These are phyloP conservation scores for Thymus mandschuricus DNA, from an alignment of 257 asterid genomes.

Conservation along the genomic window DNA sequence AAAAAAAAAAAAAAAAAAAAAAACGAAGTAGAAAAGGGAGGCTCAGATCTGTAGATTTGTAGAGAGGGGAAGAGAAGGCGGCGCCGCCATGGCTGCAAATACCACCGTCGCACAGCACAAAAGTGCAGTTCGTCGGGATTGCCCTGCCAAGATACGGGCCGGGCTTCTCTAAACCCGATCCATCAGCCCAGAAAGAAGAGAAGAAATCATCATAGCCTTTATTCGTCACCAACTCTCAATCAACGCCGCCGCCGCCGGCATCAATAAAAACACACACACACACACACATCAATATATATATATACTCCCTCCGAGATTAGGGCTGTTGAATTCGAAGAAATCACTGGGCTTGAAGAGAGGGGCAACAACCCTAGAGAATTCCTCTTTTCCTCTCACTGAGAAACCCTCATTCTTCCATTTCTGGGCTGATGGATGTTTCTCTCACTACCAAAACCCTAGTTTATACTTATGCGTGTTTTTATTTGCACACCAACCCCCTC, in stretches of 20 bases:
- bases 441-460: too few relatives aligned
- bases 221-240: not conserved
- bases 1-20: not conserved
- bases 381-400: slow-evolving; percentile 7
- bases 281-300: not conserved
- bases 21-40: not conserved
- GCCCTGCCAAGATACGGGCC: slow-evolving; percentile 43
- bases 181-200: slow-evolving; percentile 21
- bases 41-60: slow-evolving; percentile 25
- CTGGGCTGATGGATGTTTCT: slow-evolving; percentile 10
- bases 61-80: slow-evolving; percentile 10
- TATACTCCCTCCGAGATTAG: not conserved
- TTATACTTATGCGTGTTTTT: too few relatives aligned
- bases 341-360: slow-evolving; percentile 34
- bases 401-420: slow-evolving; percentile 26
- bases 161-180: slow-evolving; percentile 20
- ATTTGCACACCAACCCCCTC: too few relatives aligned
- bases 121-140: slow-evolving; percentile 27
- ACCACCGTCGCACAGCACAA: slow-evolving; percentile 15
- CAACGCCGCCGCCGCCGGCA: not conserved
- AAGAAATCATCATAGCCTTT: slow-evolving; percentile 38
- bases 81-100: slow-evolving; percentile 42
- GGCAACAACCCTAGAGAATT: slow-evolving; percentile 39
- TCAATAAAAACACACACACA: not conserved
- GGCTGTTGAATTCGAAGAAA: slow-evolving; percentile 31